Evolutionary conservation across 2,329 filamentous ascomycete species (phyloP), one percentile per base, ranked within the genome.

Genomic region (Colletotrichum ledebouriae): DNA sequence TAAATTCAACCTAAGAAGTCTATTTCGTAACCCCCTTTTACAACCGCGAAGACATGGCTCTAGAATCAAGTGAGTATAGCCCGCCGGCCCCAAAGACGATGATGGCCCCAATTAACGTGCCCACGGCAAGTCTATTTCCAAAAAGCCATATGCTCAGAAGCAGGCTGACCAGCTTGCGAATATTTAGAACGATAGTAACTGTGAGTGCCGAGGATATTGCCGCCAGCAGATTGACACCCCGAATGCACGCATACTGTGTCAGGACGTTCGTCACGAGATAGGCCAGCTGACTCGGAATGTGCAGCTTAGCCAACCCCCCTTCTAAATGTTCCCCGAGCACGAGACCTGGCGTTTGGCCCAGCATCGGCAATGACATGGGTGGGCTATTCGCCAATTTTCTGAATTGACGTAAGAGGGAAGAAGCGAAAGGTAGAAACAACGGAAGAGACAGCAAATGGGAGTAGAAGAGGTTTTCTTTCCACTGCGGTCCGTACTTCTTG

Each of bases 381-480:
- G 87, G 81, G 63, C 92, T 94, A 74, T 82, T 76, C 59, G 87
- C 85, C 20, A 96, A 84, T 66, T 85, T 86, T 59, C 80, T 76
- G 71, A 93, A 91, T 74, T 93, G 91, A 17, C 83, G 80, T 59
- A 82, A 80, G 74, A 96, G 86, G 3, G 87, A 88, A 1, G 87
- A 86, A n/a, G 87, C 78, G 71, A 95, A 91, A 3, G 91, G 92
- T 2, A 92, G 74, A 75, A 95, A 96, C 22, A 96, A 84, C 0
- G 93, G 92, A 49, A 96, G 81, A 0, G 91, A 93, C 22, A 95
- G 84, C 7, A 93, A 78, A 72, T 92, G 90, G 2, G 93, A 97
- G 82, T 98, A 99, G 82, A 99, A 98, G 12, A 99, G 86, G 72
- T 97, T 97, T 78, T 98, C 96, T 73, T 91, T 92, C 94, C 96